These are phyloP conservation scores for Dactylellina sp. DNA, from an alignment of 2,329 filamentous ascomycete genomes.

Conservation along the genomic window DNA sequence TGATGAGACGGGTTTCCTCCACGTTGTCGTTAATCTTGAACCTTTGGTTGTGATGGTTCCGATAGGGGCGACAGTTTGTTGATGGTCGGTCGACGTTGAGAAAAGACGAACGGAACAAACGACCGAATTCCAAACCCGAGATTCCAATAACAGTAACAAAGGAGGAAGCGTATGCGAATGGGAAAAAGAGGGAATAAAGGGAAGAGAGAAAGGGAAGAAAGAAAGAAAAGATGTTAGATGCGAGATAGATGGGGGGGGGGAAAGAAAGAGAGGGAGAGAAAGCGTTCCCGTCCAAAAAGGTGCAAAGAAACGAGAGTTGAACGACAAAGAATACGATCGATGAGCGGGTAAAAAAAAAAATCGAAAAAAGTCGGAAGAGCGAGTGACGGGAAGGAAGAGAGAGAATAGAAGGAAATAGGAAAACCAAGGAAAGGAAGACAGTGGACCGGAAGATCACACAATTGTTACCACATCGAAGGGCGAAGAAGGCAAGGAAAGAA, in stretches of 20 bases:
- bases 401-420: conserved; percentile 6
- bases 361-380: conserved; percentile 21
- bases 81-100: conserved; percentile 3
- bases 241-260: conserved; percentile 23
- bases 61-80: conserved; percentile 6
- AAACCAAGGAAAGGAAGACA: conserved; percentile 24
- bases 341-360: not conserved
- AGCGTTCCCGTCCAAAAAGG: conserved; percentile 29
- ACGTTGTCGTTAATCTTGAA: not conserved
- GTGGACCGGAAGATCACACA: conserved; percentile 24
- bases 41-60: conserved; percentile 3
- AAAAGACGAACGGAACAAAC: conserved; percentile 18
- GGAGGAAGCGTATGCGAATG: conserved; percentile 23
- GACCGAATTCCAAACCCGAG: conserved; percentile 29
- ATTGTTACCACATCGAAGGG: conserved; percentile 45
- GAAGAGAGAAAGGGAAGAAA: conserved; percentile 6
- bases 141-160: conserved; percentile 11
- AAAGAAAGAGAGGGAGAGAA: conserved; percentile 3
- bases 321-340: conserved; percentile 13
- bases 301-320: conserved; percentile 48
- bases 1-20: conserved; percentile 2
- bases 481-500: conserved; percentile 33
- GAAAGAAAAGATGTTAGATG: conserved; percentile 17
- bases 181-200: conserved; percentile 15
- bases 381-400: conserved; percentile 30